Evolutionary conservation across 352 stramenopile genomes (phyloP), one percentile per base, ranked within the genome.

Genomic region (Pythium scleroteichum): DNA sequence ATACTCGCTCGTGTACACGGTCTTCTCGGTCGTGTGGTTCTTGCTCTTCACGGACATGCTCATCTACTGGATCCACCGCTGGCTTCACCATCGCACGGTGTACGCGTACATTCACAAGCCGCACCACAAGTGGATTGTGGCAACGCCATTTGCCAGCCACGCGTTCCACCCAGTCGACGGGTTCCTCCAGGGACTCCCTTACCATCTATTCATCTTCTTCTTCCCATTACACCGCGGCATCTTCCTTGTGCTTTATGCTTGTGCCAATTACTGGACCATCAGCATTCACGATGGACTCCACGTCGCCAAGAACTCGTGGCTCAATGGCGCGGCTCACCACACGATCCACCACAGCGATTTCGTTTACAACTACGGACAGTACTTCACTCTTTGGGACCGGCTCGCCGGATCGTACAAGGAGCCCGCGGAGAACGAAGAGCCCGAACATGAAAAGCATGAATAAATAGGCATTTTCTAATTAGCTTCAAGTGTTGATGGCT

Each of bases 51-150:
- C 83, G 51, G 82, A 92, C 49, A 85, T 85, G 75, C 59, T 90
- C 51, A 87, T 92, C 68, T 92, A 92, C 73, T 92, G 82, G 82
- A 79, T 92, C 61, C 82, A 92, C 58, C 79, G 82, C 35, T 76
- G 64, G 68, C 73, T 92, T 24, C 82, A 92, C 63, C 76, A 90
- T 63, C 79, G 78, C 23, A 49, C 64, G 33, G 47, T 92, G 27
- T 92, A 92, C 68, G 78, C 71, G 24, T 41, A 54, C 33, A 64
- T 90, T 23, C 82, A 92, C 78, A 92, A 92, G 58, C 65, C 73
- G 23, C 82, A 92, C 71, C 82, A 92, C 76, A 83, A 85, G 71
- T 90, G 79, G 82, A 73, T 92, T 58, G 60, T 92, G 32, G 68
- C 78, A 27, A 82, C 79, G 33, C 79, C 82, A 6, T 92, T 92